These are phyloP conservation scores for Circinella umbellata DNA, from an alignment of 371 early-diverging fungal species.

Conservation along the genomic window DNA sequence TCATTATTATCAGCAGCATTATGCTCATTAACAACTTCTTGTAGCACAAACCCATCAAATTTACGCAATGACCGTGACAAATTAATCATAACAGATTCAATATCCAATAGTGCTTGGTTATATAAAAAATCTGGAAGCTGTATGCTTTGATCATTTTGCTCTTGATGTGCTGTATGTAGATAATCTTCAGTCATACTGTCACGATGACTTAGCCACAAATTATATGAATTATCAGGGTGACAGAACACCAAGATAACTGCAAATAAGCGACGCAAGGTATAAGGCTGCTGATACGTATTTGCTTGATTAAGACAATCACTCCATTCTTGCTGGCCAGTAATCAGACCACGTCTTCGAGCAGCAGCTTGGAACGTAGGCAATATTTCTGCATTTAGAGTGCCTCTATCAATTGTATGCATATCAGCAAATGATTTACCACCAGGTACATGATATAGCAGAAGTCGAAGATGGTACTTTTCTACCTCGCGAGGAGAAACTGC, in stretches of 20 bases:
- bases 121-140: neutral
- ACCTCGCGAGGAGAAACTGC: neutral
- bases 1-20: neutral
- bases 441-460: constrained; percentile 13
- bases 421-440: constrained; percentile 13
- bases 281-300: neutral
- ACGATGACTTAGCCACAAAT: neutral
- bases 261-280: constrained; percentile 1
- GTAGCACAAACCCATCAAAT: neutral
- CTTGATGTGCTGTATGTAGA: neutral
- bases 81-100: neutral
- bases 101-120: neutral
- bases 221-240: neutral
- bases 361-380: constrained; percentile 12
- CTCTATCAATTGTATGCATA: constrained; percentile 5
- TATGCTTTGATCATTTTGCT: neutral
- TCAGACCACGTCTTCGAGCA: neutral
- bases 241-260: neutral
- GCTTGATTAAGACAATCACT: neutral
- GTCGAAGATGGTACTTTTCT: neutral
- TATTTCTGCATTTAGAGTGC: neutral
- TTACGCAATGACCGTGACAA: neutral
- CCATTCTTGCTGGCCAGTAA: neutral
- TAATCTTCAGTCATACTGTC: neutral
- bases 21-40: too few species aligned